These are phyloP conservation scores for Scenedesmus sp. DNA, from an alignment of 163 green algal species.

Conservation along the genomic window DNA sequence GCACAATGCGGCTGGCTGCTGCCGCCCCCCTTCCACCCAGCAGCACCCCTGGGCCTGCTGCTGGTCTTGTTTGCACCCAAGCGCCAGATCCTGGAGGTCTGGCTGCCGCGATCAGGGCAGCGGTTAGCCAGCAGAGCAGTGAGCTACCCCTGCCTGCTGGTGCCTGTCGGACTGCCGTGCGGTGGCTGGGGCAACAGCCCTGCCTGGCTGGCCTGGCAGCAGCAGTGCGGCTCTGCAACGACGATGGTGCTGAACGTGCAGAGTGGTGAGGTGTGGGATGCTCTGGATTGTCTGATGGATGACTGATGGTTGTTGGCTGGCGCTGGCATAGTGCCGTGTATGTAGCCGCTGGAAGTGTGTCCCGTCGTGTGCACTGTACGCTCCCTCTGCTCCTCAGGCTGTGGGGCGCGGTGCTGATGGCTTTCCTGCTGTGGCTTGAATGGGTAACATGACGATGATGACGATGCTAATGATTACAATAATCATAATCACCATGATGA, in stretches of 20 bases:
- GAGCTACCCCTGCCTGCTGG: constrained; percentile 37
- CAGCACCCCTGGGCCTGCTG: constrained; percentile 25
- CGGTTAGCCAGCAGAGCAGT: constrained; percentile 22
- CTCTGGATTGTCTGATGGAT: constrained; percentile 8
- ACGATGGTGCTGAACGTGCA: constrained; percentile 48
- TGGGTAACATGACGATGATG: too few species aligned
- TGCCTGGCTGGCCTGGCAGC: constrained; percentile 3
- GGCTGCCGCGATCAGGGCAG: constrained; percentile 31
- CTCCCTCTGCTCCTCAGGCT: too few species aligned
- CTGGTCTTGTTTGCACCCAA: constrained; percentile 57
- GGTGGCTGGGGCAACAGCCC: constrained; percentile 39
- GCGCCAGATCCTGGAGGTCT: constrained; percentile 51
- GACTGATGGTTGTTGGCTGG: neutral
- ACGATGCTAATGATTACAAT: too few species aligned
- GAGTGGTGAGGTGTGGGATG: constrained; percentile 24
- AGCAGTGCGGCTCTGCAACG: neutral
- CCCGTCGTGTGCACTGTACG: too few species aligned
- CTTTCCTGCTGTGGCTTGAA: too few species aligned
- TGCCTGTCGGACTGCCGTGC: constrained; percentile 49
- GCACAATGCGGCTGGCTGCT: constrained; percentile 59
- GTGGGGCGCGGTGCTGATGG: too few species aligned
- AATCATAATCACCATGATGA: too few species aligned
- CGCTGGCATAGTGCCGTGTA: too few species aligned
- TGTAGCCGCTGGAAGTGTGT: too few species aligned
- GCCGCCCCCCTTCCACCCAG: constrained; percentile 12